Evolutionary conservation across 148 eudicot species (phyloP).

Genomic region (Gaultheria prostrata): DNA sequence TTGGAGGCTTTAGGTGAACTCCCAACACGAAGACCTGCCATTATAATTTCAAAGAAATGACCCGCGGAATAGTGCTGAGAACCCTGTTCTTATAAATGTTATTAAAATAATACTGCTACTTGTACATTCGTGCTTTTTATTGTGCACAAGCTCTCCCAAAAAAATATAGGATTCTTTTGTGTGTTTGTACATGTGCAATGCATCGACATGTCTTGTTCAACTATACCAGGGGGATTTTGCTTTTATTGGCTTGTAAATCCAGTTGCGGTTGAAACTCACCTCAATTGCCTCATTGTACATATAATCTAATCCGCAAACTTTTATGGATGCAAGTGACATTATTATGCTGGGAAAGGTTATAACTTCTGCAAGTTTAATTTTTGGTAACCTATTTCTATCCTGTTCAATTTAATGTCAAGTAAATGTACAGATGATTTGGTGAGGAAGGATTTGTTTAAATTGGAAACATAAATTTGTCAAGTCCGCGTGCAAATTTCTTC

Average conservation of each 20-base stretch:
- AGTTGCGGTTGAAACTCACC: background rate
- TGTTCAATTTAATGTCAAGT: background rate
- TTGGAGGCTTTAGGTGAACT: too few species aligned
- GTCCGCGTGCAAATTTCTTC: background rate
- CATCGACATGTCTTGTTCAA: too few species aligned
- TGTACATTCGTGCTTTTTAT: background rate
- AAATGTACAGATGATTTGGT: background rate
- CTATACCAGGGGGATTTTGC: background rate
- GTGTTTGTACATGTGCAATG: background rate
- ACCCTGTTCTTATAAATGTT: too few species aligned
- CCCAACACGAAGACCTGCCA: too few species aligned
- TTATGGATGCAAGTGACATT: background rate
- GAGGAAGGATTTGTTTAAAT: background rate
- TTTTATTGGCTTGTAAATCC: background rate
- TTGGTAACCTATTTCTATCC: background rate
- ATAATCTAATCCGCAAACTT: background rate
- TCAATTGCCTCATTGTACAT: background rate
- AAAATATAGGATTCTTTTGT: background rate
- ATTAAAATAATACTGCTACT: background rate
- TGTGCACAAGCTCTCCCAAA: background rate
- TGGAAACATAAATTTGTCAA: background rate
- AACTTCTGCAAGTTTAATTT: background rate
- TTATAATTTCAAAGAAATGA: background rate
- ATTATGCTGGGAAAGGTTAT: background rate
- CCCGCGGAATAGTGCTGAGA: too few species aligned